A percentile compares a stretch with the other conserved stretches of the same genome.
Conservation (phyloP, 441 rosid genomes). For the Cnidoscolus chayamansa region DNA sequence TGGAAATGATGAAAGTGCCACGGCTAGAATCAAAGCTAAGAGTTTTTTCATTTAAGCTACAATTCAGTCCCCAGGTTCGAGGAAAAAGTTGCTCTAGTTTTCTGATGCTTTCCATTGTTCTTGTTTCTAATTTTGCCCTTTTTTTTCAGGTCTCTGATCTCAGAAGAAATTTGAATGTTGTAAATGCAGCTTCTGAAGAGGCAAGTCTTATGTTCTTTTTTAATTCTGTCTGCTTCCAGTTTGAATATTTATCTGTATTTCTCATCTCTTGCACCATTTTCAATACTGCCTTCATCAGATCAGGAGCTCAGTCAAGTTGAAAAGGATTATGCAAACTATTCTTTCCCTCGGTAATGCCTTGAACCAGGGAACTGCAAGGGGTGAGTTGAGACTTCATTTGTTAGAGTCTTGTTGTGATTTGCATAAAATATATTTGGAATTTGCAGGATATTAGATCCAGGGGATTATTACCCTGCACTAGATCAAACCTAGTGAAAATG, state of each 20-base stretch:
- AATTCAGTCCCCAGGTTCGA: slow-evolving; percentile 78
- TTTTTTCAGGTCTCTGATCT: slow-evolving; percentile 80
- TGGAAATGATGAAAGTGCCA: slow-evolving; percentile 89
- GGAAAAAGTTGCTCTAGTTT: slow-evolving; percentile 16
- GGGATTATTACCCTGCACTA: too few relatives aligned
- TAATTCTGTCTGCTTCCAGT: slow-evolving; percentile 20
- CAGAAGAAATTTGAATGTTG: slow-evolving; percentile 55
- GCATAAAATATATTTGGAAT: not conserved
- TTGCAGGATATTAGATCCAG: not conserved
- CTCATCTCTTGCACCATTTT: slow-evolving; percentile 22
- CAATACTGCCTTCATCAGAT: slow-evolving; percentile 45
- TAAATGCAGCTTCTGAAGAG: slow-evolving; percentile 82
- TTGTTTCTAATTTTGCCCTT: slow-evolving; percentile 20
- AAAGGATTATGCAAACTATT: slow-evolving; percentile 84
- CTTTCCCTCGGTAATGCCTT: slow-evolving; percentile 91
- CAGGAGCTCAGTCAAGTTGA: slow-evolving; percentile 70
- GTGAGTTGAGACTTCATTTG: slow-evolving; percentile 41
- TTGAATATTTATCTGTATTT: slow-evolving; percentile 18
- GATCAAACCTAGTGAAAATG: too few relatives aligned
- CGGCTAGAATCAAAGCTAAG: slow-evolving; percentile 89
- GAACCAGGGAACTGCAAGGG: slow-evolving; percentile 96
- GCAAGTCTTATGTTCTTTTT: slow-evolving; percentile 44
- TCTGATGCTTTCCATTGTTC: slow-evolving; percentile 18
- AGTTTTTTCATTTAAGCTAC: slow-evolving; percentile 83
- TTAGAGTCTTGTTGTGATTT: not conserved